A percentile compares a stretch with the other conserved stretches of the same genome.
Evolutionary conservation across 1,139 yeast genomes (phyloP).

Genomic region (Lodderomyces theae): DNA sequence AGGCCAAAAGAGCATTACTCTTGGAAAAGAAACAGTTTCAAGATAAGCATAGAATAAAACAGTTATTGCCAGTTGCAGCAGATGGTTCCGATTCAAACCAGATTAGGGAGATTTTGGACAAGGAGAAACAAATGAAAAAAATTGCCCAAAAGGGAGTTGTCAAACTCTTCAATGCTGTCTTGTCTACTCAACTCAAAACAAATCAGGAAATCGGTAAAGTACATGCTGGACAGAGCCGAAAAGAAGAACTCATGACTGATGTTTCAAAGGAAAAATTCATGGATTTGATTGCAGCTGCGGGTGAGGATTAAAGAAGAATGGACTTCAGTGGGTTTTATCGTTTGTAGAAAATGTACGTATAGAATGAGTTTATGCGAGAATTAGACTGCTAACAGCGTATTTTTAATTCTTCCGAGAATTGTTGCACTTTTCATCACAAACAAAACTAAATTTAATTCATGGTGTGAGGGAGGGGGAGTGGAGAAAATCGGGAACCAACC

Average conservation of each 20-base stretch:
- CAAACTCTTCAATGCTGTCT: conserved; percentile 83
- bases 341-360: too few relatives aligned
- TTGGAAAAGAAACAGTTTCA: conserved; percentile 69
- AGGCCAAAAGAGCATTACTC: conserved; percentile 70
- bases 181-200: conserved; percentile 75
- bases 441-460: too few relatives aligned
- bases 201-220: conserved; percentile 39
- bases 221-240: conserved; percentile 36
- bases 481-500: too few relatives aligned
- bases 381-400: too few relatives aligned
- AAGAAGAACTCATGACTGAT: conserved; percentile 69
- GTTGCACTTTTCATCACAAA: neutral
- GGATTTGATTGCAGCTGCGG: conserved; percentile 86
- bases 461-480: too few relatives aligned
- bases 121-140: conserved; percentile 72
- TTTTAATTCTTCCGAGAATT: neutral
- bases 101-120: conserved; percentile 58
- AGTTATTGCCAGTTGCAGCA: conserved; percentile 64
- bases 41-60: conserved; percentile 65
- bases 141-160: conserved; percentile 95
- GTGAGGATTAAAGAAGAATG: conserved; percentile 20
- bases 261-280: conserved; percentile 86
- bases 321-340: neutral
- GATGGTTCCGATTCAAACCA: conserved; percentile 36
- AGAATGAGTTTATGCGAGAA: too few relatives aligned